Evolutionary conservation across 495 filamentous ascomycete species (phyloP).

Genomic region (Melanomma pulvis-pyrius): DNA sequence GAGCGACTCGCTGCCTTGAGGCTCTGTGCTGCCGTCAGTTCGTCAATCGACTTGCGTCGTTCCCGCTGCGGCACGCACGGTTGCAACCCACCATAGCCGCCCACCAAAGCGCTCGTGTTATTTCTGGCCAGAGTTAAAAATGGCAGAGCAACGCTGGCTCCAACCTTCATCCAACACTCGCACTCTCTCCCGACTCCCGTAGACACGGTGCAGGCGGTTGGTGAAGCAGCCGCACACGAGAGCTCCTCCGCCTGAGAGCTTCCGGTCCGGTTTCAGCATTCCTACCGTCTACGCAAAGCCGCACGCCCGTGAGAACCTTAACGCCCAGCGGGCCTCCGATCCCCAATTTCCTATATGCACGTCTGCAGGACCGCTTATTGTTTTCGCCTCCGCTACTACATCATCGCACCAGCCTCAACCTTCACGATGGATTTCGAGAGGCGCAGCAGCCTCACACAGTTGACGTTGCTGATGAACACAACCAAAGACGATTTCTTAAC

Average conservation of each 20-base stretch:
- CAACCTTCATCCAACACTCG: background rate
- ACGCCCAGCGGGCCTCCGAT: background rate
- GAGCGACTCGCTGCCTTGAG: conserved; percentile 32
- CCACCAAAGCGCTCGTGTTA: conserved; percentile 27
- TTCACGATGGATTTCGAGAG: background rate
- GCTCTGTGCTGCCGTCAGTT: conserved; percentile 31
- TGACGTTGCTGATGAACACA: background rate
- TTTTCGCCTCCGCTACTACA: background rate
- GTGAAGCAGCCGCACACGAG: background rate
- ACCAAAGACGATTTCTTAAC: background rate
- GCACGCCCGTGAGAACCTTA: background rate
- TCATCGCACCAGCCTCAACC: background rate
- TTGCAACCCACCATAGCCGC: conserved; percentile 18
- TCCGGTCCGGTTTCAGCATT: background rate
- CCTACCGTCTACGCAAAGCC: background rate
- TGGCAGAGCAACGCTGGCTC: background rate
- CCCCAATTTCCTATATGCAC: background rate
- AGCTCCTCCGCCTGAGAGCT: background rate
- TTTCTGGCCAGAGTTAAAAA: background rate
- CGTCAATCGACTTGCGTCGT: conserved; percentile 4
- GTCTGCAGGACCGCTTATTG: background rate
- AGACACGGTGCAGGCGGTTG: background rate
- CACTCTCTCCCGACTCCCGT: background rate
- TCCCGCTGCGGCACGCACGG: conserved; percentile 24
- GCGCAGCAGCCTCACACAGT: background rate